A percentile compares a stretch with the other conserved stretches of the same genome.
Conservation (phyloP, 257 asterid species). For the Nicotiana benthamiana region DNA sequence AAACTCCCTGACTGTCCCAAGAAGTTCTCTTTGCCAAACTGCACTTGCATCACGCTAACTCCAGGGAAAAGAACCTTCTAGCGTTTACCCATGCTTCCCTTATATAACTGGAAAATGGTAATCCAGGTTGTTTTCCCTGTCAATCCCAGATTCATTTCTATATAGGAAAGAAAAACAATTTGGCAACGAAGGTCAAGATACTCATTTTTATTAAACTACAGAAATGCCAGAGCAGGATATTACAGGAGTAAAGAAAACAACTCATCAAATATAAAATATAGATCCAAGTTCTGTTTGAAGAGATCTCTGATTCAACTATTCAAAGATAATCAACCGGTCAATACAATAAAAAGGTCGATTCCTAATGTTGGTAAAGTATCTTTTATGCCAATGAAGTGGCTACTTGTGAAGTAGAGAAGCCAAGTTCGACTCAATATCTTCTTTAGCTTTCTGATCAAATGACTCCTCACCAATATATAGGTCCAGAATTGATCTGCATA, state of each 20-base stretch:
- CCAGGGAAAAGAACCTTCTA: background rate
- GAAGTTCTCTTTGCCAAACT: background rate
- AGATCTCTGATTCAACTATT: background rate
- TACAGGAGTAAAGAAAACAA: background rate
- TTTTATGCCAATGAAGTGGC: background rate
- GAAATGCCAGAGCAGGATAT: background rate
- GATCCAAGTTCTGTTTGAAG: background rate
- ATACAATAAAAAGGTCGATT: background rate
- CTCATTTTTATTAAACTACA: background rate
- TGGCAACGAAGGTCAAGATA: background rate
- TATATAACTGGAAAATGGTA: background rate
- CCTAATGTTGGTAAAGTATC: background rate
- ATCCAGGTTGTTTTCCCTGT: background rate
- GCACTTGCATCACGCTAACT: background rate
- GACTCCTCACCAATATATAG: constrained; percentile 80
- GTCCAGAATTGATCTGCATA: constrained; percentile 75
- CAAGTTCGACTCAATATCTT: constrained; percentile 58
- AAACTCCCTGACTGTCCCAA: background rate
- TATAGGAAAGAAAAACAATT: background rate
- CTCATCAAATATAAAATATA: background rate
- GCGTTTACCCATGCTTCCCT: background rate
- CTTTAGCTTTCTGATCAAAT: constrained; percentile 77
- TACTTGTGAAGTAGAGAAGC: constrained; percentile 53
- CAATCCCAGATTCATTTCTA: background rate
- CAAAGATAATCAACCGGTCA: background rate